Evolutionary conservation across 169 alveolate genomes (phyloP).

Genomic region (Plasmodium gonderi): DNA sequence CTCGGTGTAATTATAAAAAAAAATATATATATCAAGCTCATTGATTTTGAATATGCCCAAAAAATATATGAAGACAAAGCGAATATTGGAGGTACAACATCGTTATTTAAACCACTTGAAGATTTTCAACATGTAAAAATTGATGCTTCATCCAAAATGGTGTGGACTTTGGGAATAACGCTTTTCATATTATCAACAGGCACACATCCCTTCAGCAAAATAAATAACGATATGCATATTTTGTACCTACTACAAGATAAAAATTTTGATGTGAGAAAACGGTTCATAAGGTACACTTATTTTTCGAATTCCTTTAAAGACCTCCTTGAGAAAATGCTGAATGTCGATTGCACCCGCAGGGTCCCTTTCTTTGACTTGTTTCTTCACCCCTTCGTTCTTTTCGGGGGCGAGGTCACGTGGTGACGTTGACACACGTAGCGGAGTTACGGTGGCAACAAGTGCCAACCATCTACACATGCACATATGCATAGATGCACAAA

Average conservation of each 20-base stretch:
- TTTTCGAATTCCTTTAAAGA: conserved; percentile 43
- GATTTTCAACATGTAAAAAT: conserved; percentile 41
- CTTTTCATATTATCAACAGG: conserved; percentile 55
- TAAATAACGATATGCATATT: conserved; percentile 55
- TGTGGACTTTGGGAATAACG: conserved; percentile 58
- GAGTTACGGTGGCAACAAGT: background rate
- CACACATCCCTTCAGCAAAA: conserved; percentile 34
- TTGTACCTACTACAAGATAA: conserved; percentile 15
- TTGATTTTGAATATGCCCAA: conserved; percentile 56
- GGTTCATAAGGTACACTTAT: background rate
- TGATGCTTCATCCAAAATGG: conserved; percentile 20
- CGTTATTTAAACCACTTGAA: conserved; percentile 53
- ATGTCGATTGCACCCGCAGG: conserved; percentile 2
- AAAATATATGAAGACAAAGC: conserved; percentile 16
- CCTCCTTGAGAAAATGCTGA: conserved; percentile 29
- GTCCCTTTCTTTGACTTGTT: conserved; percentile 16
- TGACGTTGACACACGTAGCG: background rate
- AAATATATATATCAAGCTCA: conserved; percentile 14
- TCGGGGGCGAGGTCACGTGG: conserved; percentile 2
- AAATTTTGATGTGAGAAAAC: conserved; percentile 1
- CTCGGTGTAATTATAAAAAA: conserved; percentile 22
- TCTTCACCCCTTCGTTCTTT: conserved; percentile 33
- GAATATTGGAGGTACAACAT: conserved; percentile 60
- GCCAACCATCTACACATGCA: too few relatives aligned
- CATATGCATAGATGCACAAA: too few relatives aligned